Percentiles rank a stretch among this genome's conserved stretches.
Conservation (phyloP, 192 early-diverging fungal genomes). For the Cladochytrium replicatum region DNA sequence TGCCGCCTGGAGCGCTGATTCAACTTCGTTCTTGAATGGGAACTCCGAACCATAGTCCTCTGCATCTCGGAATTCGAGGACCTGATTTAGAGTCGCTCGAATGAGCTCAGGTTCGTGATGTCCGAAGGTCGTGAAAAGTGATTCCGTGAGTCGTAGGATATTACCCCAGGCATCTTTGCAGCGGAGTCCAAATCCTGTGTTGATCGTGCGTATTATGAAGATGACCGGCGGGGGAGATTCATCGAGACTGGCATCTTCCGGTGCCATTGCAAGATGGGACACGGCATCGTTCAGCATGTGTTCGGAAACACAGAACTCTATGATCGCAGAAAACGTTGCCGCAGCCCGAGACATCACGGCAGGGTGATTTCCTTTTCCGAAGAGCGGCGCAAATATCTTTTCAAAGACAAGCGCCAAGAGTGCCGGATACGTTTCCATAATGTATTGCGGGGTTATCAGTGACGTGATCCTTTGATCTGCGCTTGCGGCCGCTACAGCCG, state of each 20-base stretch:
- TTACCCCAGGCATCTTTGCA: constrained; percentile 77
- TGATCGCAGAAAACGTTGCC: constrained; percentile 56
- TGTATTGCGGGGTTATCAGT: constrained; percentile 14
- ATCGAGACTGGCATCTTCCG: constrained; percentile 31
- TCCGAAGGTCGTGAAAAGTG: constrained; percentile 63
- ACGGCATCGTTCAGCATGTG: constrained; percentile 56
- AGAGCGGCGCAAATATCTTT: constrained; percentile 22
- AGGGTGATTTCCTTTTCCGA: constrained; percentile 19
- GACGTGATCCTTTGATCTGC: constrained; percentile 9
- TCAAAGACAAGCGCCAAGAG: constrained; percentile 20
- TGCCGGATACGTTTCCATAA: constrained; percentile 23
- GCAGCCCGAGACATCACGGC: constrained; percentile 46
- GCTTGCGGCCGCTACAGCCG: constrained; percentile 2
- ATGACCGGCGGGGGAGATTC: too few species aligned
- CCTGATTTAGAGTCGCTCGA: constrained; percentile 42
- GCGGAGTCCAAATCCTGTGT: constrained; percentile 47
- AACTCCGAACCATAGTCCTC: constrained; percentile 47
- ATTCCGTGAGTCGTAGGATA: constrained; percentile 64
- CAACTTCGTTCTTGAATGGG: constrained; percentile 78
- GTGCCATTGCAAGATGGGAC: constrained; percentile 11
- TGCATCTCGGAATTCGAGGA: constrained; percentile 74
- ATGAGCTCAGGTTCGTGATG: constrained; percentile 46
- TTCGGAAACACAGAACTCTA: constrained; percentile 65
- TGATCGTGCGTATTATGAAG: constrained; percentile 24
- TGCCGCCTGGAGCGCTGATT: constrained; percentile 68